These are phyloP conservation scores for Chytridium lagenaria DNA, from an alignment of 371 early-diverging fungal genomes.

Conservation along the genomic window DNA sequence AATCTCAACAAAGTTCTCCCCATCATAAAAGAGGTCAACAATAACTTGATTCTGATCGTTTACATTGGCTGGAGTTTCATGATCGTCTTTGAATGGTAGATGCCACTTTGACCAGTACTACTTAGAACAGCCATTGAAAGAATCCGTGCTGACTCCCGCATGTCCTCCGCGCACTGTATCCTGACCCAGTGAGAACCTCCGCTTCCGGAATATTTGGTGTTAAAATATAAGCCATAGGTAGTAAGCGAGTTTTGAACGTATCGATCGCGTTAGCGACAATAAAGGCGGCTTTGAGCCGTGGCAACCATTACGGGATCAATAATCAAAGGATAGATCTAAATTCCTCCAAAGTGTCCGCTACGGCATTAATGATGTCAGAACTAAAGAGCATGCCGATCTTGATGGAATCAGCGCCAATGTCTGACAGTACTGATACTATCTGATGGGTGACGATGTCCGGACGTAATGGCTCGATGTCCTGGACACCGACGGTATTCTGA, in stretches of 20 bases:
- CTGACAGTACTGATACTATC: conserved; percentile 70
- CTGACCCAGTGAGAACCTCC: conserved; percentile 57
- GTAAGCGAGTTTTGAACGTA: conserved; percentile 56
- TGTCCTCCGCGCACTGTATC: conserved; percentile 28
- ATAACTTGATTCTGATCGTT: conserved; percentile 39
- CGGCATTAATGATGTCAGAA: conserved; percentile 63
- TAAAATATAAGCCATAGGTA: conserved; percentile 73
- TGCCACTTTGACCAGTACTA: conserved; percentile 85
- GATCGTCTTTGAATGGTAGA: conserved; percentile 56
- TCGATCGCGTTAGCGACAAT: conserved; percentile 69
- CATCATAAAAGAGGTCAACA: conserved; percentile 72
- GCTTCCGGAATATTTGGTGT: conserved; percentile 88
- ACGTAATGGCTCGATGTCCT: conserved; percentile 68
- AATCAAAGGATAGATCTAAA: conserved; percentile 54
- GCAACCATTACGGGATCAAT: conserved; percentile 90
- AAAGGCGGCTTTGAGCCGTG: conserved; percentile 69
- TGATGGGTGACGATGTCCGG: conserved; percentile 74
- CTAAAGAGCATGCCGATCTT: conserved; percentile 85
- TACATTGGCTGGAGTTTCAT: neutral
- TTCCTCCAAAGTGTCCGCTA: conserved; percentile 51
- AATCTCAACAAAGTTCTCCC: conserved; percentile 53
- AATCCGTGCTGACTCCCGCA: conserved; percentile 27
- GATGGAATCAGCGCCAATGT: conserved; percentile 76
- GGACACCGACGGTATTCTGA: conserved; percentile 82
- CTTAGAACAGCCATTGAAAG: too few relatives aligned